Conservation (phyloP, 2,329 filamentous ascomycete species). For the Pseudogymnoascus sp. region DNA sequence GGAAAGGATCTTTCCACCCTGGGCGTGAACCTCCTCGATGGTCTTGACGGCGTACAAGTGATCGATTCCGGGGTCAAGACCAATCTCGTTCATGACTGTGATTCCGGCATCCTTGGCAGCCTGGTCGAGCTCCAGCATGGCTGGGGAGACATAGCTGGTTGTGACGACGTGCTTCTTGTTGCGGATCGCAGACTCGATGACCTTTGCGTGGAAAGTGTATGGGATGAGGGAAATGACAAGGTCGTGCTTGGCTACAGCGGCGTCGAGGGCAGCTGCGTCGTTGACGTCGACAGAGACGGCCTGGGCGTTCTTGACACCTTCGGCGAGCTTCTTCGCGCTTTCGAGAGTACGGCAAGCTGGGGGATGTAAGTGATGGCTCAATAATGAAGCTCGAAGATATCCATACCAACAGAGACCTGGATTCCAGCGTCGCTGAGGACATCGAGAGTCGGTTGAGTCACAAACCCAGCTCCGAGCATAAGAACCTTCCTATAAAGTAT, state of each 20-base stretch:
- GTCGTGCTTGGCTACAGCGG: slow-evolving; percentile 72
- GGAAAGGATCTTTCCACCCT: slow-evolving; percentile 74
- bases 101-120: slow-evolving; percentile 84
- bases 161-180: slow-evolving; percentile 96
- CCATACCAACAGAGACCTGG: slow-evolving; percentile 48
- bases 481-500: slow-evolving; percentile 32
- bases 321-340: slow-evolving; percentile 66
- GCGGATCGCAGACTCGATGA: slow-evolving; percentile 90
- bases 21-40: slow-evolving; percentile 80
- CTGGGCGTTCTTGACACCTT: slow-evolving; percentile 63
- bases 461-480: slow-evolving; percentile 47
- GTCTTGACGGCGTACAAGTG: slow-evolving; percentile 75
- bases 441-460: slow-evolving; percentile 52
- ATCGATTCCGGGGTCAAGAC: slow-evolving; percentile 67
- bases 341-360: slow-evolving; percentile 76
- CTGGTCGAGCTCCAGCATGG: slow-evolving; percentile 83
- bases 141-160: slow-evolving; percentile 85
- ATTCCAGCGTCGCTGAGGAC: slow-evolving; percentile 51
- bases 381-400: neutral
- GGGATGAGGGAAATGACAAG: slow-evolving; percentile 79
- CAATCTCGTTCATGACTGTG: slow-evolving; percentile 97
- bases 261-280: slow-evolving; percentile 69
- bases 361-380: slow-evolving; percentile 12
- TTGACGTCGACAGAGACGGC: slow-evolving; percentile 81
- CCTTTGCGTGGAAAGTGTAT: slow-evolving; percentile 80